Evolutionary conservation across 208 protist genomes (phyloP), one percentile per base, ranked within the genome.

Genomic region (Trypanosoma boissoni): DNA sequence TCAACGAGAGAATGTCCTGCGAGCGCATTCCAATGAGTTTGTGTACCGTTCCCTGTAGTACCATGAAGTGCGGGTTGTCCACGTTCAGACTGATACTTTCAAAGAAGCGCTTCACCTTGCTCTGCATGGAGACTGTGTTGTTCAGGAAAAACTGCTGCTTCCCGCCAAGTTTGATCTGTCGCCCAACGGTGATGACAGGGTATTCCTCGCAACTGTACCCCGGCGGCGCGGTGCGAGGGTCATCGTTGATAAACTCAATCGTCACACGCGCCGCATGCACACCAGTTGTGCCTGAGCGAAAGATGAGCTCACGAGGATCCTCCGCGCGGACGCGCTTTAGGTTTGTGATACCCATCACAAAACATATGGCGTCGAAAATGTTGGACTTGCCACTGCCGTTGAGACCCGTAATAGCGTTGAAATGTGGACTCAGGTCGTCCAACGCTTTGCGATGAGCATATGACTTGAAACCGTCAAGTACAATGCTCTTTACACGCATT

Each of bases 11-110:
- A 31, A 99, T 98, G 64, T 99, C 98, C 23, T 80, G 81, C 12
- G 99, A 98, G 68, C 99, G 99, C 99, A 99, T 99, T 69, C 99
- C 99, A 24, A 99, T 90, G 1, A 99, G 81, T 80, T 99, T 99
- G 44, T 98, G 99, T 59, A 99, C 99, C 16, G 96, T 91, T 41
- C 99, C 99, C 64, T 99, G 99, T 93, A 99, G 98, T 67, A 99
- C 99, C 62, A 99, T 92, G 68, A 99, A 99, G 72, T 99, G 98
- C 31, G 99, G 98, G 78, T 99, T 99, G 83, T 99, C 99, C 10
- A 99, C 97, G 74, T 99, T 99, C 10, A 99, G 83, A 72, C 98
- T 97, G 53, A 99, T 99, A 20, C 97, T 99, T 58, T 99, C 96
- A 72, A 99, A 99, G 20, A 99, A 93, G 58, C 99, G 97, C 72